Conservation (phyloP, 2,329 filamentous ascomycete genomes). For the Talaromyces sp. region DNA sequence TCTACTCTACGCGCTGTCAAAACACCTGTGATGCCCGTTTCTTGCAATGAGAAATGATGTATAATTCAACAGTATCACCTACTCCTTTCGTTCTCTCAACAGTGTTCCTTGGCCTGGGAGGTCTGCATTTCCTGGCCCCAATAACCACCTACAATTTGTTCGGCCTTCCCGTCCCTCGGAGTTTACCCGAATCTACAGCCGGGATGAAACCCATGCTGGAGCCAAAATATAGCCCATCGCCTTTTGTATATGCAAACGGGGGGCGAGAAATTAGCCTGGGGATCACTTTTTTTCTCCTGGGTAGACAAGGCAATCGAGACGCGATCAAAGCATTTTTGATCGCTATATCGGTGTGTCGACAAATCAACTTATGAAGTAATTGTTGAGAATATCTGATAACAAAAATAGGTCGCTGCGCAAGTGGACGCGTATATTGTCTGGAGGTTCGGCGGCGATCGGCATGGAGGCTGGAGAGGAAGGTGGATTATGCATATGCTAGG, state of each 20-base stretch:
- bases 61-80: neutral
- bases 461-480: constrained; percentile 4
- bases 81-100: neutral
- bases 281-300: neutral
- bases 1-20: neutral
- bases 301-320: neutral
- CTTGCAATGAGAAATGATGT: neutral
- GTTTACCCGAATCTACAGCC: neutral
- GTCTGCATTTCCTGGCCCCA: constrained; percentile 4
- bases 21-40: neutral
- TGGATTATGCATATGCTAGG: constrained; percentile 6
- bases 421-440: constrained; percentile 7
- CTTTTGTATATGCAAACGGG: constrained; percentile 8
- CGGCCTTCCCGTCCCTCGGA: neutral
- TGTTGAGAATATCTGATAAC: neutral
- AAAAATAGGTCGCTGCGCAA: constrained; percentile 1
- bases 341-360: neutral
- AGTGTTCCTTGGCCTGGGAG: constrained; percentile 6
- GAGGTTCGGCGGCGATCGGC: constrained; percentile 1
- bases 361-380: neutral
- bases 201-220: neutral
- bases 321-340: constrained; percentile 5
- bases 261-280: constrained; percentile 5
- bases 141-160: constrained; percentile 2
- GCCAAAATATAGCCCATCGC: neutral